Evolutionary conservation across 2,329 filamentous ascomycete genomes (phyloP), one percentile per base, ranked within the genome.

Genomic region (Phyllosticta citriasiana): DNA sequence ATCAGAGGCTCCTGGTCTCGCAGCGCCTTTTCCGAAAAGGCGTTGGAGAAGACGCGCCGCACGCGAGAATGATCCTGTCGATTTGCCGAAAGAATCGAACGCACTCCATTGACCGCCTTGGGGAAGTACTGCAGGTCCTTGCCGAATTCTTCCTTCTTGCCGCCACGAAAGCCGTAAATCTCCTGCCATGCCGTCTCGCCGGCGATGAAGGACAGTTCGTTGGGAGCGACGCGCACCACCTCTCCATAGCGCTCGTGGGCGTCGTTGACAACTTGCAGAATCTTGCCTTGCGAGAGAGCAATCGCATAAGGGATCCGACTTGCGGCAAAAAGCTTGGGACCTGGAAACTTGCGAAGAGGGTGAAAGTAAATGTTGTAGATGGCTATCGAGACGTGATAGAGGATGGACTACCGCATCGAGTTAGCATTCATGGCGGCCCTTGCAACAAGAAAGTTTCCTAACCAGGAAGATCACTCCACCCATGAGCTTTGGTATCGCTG

Each of bases 331-430:
- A 72, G 60, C 24, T 69, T 69, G 1, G 78, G 77, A 0, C 78
- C 78, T 1, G 77, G 78, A 27, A 75, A 76, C 51, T 75, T 72
- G 22, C 69, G 66, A 0, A 79, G 69, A 3, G 78, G 77, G 40
- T 78, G 74, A 61, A 79, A 75, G 64, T 71, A 78, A 19, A 74
- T 63, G 60, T 72, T 73, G 66, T 78, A 76, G 47, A 76, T 64
- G 7, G 61, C 57, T 5, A 50, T 62, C 14, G 59, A 62, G 7
- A 70, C 2, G 19, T 54, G 26, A 19, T 69, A 71, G 3, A 53
- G 30, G 16, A 62, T 22, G 14, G 59, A 19, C 59, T 61, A 7
- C 4, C 22, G 22, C 25, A 6, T 26, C 35, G 14, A 52, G 53
- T 56, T 16, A 53, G 57, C 3, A 5, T 10, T 10, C 14, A 7